Percentiles rank a stretch among this genome's conserved stretches.
phyloP scores from a whole-genome alignment of 164 flowering plant genomes.

The Sedum album region DNA sequence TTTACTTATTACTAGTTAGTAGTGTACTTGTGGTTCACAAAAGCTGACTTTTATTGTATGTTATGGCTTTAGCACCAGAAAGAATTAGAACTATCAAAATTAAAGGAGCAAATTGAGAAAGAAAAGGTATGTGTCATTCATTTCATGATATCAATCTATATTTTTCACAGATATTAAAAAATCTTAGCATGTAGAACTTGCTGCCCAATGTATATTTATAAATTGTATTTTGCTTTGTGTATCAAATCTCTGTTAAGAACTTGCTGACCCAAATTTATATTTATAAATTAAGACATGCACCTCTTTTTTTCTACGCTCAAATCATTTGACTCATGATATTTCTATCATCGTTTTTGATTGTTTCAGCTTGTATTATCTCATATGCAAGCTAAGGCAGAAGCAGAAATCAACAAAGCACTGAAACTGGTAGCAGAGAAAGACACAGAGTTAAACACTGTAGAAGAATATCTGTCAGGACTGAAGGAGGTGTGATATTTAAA shows the following conservation, averaged over 20 bases:
- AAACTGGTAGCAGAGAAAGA: conserved; percentile 55
- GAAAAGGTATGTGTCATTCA: conserved; percentile 54
- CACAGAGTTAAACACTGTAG: conserved; percentile 58
- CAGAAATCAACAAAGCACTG: conserved; percentile 59
- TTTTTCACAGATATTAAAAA: too few relatives aligned
- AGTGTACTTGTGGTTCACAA: conserved; percentile 3
- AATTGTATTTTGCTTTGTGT: too few relatives aligned
- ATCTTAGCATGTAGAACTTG: neutral
- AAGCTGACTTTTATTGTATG: conserved; percentile 7
- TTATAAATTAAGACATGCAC: neutral
- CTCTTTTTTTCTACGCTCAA: neutral
- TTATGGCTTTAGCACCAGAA: conserved; percentile 51
- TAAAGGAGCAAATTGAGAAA: conserved; percentile 72
- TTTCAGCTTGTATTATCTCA: conserved; percentile 50
- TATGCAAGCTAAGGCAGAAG: conserved; percentile 61
- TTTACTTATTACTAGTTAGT: neutral
- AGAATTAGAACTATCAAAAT: conserved; percentile 62
- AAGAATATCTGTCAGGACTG: conserved; percentile 66
- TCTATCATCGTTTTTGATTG: conserved; percentile 6
- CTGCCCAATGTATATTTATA: too few relatives aligned
- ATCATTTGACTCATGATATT: neutral
- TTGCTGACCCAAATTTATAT: too few relatives aligned
- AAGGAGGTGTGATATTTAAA: conserved; percentile 40
- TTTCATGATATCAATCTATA: neutral
- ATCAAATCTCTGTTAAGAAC: neutral